Base-by-base conservation (phyloP, 2,329 filamentous ascomycete species). In the Trichophyton rubrum region DNA sequence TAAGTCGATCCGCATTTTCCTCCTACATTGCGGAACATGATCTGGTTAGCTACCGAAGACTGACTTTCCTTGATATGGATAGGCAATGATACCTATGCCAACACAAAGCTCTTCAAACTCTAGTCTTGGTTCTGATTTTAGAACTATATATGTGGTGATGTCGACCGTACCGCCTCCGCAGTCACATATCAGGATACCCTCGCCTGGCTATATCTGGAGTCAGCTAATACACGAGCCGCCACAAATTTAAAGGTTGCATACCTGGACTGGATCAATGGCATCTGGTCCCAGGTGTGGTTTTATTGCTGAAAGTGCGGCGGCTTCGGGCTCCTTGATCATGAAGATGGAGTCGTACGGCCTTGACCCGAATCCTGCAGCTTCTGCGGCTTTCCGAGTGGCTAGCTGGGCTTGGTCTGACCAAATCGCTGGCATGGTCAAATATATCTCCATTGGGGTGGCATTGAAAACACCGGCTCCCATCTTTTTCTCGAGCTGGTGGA, bases 1-100 rank as follows among this genome's bases (percentile, higher is more conserved):
- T 63, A 64, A 2, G 71, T 74, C 0, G 67, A 69, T 0, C 72
- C 72, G 56, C 67, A 69, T 63, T 74, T 74, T 13, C 63, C 70
- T 24, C 71, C 70, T 68, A 30, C 6, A 41, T 35, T 56, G 7
- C 7, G 35, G 27, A 15, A 56, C 2, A 15, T 15, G 13, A 1
- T 15, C n/a, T 20, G 8, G 38, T 55, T 55, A 55, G 38, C 30
- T 7, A 9, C 4, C 9, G 17, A 30, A 33, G 5, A 13, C 2
- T 47, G 9, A 27, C 8, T 24, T 22, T 41, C 33, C 5, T 30
- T 43, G 51, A 33, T 33, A 43, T n/a, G 4, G n/a, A 17, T 35
- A 13, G 22, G 22, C 13, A 24, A 6, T 61, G 22, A 24, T 60
- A 60, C 61, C 60, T 53, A 51, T 56, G 56, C 59, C 63, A 20